Percentiles rank a stretch among this genome's conserved stretches.
Conservation (phyloP, 78 protist genomes). For the Carpediemonas membranifera region DNA sequence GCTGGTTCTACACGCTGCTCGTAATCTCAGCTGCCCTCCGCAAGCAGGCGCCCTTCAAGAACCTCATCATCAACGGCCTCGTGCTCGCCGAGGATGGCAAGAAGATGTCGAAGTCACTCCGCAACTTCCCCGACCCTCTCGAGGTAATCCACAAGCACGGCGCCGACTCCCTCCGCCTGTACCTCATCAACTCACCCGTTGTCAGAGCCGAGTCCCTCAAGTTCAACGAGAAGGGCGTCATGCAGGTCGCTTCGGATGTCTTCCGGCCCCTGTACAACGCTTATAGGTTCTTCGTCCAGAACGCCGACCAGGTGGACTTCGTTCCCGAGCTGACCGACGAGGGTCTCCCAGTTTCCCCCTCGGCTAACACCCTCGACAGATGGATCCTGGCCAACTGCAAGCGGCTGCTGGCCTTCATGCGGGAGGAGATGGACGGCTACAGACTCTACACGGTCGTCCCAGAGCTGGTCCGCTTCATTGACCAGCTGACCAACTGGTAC, state of each 20-base stretch:
- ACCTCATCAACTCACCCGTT: slow-evolving; percentile 92
- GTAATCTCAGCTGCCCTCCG: slow-evolving; percentile 92
- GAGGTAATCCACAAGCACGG: slow-evolving; percentile 74
- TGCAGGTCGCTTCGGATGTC: slow-evolving; percentile 69
- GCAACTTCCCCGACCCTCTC: slow-evolving; percentile 91
- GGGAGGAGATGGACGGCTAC: slow-evolving; percentile 83
- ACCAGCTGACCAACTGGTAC: slow-evolving; percentile 80
- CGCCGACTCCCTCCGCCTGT: slow-evolving; percentile 65
- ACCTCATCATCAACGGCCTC: slow-evolving; percentile 95
- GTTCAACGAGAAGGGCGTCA: slow-evolving; percentile 57
- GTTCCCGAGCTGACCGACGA: slow-evolving; percentile 25
- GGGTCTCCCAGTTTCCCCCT: slow-evolving; percentile 4
- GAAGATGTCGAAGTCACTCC: slow-evolving; percentile 92
- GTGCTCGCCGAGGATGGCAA: slow-evolving; percentile 86
- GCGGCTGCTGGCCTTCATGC: slow-evolving; percentile 53
- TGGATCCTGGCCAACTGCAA: slow-evolving; percentile 9
- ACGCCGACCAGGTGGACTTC: slow-evolving; percentile 25
- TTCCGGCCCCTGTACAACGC: slow-evolving; percentile 91
- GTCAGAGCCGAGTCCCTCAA: slow-evolving; percentile 80
- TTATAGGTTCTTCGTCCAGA: slow-evolving; percentile 57
- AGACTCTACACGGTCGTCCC: slow-evolving; percentile 96
- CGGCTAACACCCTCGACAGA: slow-evolving; percentile 80
- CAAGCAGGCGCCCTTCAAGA: slow-evolving; percentile 87
- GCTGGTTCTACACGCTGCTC: slow-evolving; percentile 98
- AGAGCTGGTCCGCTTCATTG: slow-evolving; percentile 60